Base-by-base conservation (phyloP, 352 stramenopile genomes). In the Globisporangium lucens region DNA sequence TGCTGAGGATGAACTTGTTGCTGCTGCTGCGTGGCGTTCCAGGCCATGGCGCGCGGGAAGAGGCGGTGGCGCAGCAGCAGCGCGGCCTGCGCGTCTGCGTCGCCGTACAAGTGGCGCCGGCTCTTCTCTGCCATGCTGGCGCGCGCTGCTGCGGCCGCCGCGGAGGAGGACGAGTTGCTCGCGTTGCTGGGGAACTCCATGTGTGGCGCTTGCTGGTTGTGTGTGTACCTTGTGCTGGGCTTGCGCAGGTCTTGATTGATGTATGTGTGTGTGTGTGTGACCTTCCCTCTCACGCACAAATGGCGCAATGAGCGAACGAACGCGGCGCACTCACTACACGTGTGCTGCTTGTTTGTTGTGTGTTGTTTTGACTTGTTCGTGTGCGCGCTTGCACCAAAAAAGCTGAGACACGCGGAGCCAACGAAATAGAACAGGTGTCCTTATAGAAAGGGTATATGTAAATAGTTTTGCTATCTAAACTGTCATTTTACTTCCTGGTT, bases 31-130 rank as follows among this genome's bases (percentile, higher is more conserved):
- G 71, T 72, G 15, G 81, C 71, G 57, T 77, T 78, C 78, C 78
- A 89, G 51, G 78, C 80, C 81, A 89, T 89, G 47, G 78, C 81
- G 22, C 81, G 77, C 15, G 81, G 81, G 70, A 89, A 89, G 51
- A 89, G 66, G 9, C 81, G 81, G 64, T 89, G 81, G 60, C 77
- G 78, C 69, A 89, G 74, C 62, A 80, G 68, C 53, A 79, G 65
- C 22, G 47, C 65, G 3, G 56, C 65, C 36, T 58, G 43, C 35
- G 65, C 62, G 22, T 67, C 68, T 9, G 63, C 63, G 52, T 67
- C 65, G 15, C 61, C 61, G 30, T 66, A 66, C 46, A 66, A 49
- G 30, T 66, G 61, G 29, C 61, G 61, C 10, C 61, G 46, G 17
- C 41, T 65, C 41, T 65, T 53, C 60, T 65, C 60, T 10, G 60